Evolutionary conservation across 2,329 filamentous ascomycete genomes (phyloP), one percentile per base, ranked within the genome.

Genomic region (Aspergillus sp.): DNA sequence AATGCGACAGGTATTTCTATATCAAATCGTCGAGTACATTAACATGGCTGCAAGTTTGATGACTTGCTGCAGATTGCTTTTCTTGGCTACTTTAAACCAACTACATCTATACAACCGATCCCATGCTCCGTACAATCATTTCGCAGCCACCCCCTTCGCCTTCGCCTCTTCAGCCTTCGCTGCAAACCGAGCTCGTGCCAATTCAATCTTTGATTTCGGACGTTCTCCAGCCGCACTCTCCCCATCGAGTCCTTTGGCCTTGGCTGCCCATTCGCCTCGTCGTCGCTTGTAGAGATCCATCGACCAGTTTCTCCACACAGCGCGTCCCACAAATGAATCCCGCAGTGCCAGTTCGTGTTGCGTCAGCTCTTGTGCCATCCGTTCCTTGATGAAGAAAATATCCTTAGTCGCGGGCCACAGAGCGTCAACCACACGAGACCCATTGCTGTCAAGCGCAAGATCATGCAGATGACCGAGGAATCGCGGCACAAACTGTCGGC

Each of bases 221-320:
- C 65, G 65, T 48, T 65, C 60, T 42, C 53, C 61, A n/a, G 52
- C 45, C 13, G 57, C 62, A 41, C 63, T 58, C 47, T 44, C 52
- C 30, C 45, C 46, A 20, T 75, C 72, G 45, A 74, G 54, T 32
- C 81, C 81, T 45, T 84, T 85, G 10, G 81, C 81, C 59, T 82
- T 79, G 51, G 75, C 76, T 52, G 85, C 76, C 87, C 87, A 90
- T 51, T 88, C 84, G 5, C 73, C 76, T 38, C 82, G 74, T 48
- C 79, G 74, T 24, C 84, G 76, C 64, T 85, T 86, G 69, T 86
- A 89, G 5, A 87, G 70, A 68, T 90, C 87, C 81, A 89, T 86
- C 33, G 78, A 80, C 86, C 87, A 90, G 63, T 89, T 89, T 58
- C 83, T 79, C 85, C 86, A 89, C 10, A 89, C 85, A 3, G 83